A percentile compares a stretch with the other conserved stretches of the same genome.
Conservation (phyloP, 2,329 filamentous ascomycete genomes). For the Ceratocystis variospora region DNA sequence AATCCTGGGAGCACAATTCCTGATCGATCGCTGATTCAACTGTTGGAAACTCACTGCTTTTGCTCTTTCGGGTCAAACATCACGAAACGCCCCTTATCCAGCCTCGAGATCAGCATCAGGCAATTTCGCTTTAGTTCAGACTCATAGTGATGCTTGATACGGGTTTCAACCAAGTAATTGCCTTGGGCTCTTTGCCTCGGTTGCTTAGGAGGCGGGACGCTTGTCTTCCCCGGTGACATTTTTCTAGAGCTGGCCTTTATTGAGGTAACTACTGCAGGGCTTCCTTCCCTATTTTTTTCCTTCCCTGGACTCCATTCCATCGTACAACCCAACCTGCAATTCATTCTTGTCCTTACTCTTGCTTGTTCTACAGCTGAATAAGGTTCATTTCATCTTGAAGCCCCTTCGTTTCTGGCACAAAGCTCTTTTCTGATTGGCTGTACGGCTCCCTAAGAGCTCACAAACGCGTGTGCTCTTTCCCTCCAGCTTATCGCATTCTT, state of each 20-base stretch:
- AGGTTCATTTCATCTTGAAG: not conserved
- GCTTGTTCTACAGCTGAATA: not conserved
- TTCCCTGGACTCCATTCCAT: not conserved
- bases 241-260: not conserved
- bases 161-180: not conserved
- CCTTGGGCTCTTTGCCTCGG: not conserved
- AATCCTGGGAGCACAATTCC: not conserved
- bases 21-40: not conserved
- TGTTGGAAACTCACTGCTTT: not conserved
- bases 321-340: not conserved
- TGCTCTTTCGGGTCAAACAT: not conserved
- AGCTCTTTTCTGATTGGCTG: conserved; percentile 1
- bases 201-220: not conserved
- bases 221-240: not conserved
- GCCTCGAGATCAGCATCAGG: not conserved
- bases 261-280: not conserved
- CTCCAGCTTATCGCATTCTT: conserved; percentile 2
- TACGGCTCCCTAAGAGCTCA: not conserved
- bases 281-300: not conserved
- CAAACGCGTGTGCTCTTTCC: not conserved
- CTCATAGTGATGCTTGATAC: not conserved
- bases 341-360: not conserved
- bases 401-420: not conserved
- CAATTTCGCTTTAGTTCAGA: not conserved
- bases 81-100: not conserved